phyloP scores from a whole-genome alignment of 495 filamentous ascomycete genomes.

The Lasiosphaeris hirsuta region DNA sequence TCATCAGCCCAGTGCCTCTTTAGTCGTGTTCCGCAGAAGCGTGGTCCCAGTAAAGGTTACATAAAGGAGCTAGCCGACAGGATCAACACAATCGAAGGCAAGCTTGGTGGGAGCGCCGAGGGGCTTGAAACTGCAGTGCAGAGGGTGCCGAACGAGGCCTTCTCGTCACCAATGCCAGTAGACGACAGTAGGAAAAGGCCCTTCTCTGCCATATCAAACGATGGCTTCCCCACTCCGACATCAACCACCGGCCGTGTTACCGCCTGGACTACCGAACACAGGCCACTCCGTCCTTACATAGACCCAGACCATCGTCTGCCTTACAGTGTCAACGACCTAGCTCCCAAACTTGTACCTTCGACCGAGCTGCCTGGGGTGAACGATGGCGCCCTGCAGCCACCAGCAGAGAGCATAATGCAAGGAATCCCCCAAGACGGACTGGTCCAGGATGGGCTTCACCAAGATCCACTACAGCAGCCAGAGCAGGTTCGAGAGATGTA shows the following conservation, averaged over 20 bases:
- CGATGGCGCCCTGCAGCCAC: slow-evolving; percentile 4
- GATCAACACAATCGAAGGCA: slow-evolving; percentile 76
- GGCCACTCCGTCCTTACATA: slow-evolving; percentile 39
- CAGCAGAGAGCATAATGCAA: background rate
- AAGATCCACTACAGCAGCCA: slow-evolving; percentile 27
- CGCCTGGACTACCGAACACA: slow-evolving; percentile 36
- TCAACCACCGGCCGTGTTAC: slow-evolving; percentile 29
- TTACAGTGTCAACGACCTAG: slow-evolving; percentile 41
- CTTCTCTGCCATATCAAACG: slow-evolving; percentile 45
- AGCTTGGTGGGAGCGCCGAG: slow-evolving; percentile 36
- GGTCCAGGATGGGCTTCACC: slow-evolving; percentile 16
- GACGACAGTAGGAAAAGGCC: slow-evolving; percentile 45
- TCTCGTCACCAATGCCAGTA: slow-evolving; percentile 28
- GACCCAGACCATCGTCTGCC: slow-evolving; percentile 26
- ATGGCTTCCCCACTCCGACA: slow-evolving; percentile 33
- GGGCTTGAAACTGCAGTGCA: slow-evolving; percentile 21
- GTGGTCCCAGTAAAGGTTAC: slow-evolving; percentile 95
- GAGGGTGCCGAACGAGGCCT: slow-evolving; percentile 37
- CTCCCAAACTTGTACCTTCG: slow-evolving; percentile 20
- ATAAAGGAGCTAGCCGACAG: slow-evolving; percentile 95
- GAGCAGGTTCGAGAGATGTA: slow-evolving; percentile 39
- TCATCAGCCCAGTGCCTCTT: slow-evolving; percentile 78
- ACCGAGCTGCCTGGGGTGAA: slow-evolving; percentile 28
- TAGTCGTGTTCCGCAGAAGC: slow-evolving; percentile 89
- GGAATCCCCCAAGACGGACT: slow-evolving; percentile 1